Percentiles rank a stretch among this genome's conserved stretches.
phyloP scores from a whole-genome alignment of 78 protist genomes.

The Pelomyxa schiedti region DNA sequence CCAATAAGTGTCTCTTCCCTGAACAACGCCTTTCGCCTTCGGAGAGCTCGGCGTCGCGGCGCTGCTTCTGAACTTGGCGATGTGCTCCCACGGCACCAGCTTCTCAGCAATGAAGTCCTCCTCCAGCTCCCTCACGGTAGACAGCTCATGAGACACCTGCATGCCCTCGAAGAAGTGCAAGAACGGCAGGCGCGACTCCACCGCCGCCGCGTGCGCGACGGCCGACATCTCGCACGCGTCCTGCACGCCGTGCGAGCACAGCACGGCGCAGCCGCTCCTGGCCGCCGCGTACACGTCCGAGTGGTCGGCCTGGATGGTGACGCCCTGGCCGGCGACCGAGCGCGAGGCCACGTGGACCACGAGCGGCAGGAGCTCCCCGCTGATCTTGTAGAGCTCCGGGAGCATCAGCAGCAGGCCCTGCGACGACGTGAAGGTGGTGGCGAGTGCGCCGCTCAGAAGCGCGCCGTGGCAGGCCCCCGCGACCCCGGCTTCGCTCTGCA shows the following conservation, averaged over 20 bases:
- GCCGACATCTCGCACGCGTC: constrained; percentile 6
- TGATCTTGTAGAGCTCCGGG: constrained; percentile 65
- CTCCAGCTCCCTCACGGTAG: background rate
- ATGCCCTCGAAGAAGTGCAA: constrained; percentile 63
- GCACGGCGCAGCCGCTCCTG: constrained; percentile 26
- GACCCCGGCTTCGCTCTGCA: constrained; percentile 68
- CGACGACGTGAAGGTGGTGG: constrained; percentile 51
- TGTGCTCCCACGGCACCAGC: background rate
- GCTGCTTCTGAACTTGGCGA: background rate
- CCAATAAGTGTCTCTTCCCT: background rate
- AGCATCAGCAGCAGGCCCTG: constrained; percentile 72
- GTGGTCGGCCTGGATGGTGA: constrained; percentile 60
- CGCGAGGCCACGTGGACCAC: constrained; percentile 60
- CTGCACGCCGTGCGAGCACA: constrained; percentile 34
- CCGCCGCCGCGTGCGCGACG: background rate
- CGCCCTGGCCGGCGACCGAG: constrained; percentile 42
- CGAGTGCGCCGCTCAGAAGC: constrained; percentile 26
- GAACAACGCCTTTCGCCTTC: background rate
- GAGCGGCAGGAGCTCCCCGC: constrained; percentile 58
- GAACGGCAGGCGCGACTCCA: constrained; percentile 42
- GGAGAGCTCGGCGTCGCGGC: background rate
- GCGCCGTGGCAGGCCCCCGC: constrained; percentile 69
- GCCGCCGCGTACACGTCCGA: constrained; percentile 54
- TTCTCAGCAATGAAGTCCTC: background rate
- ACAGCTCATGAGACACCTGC: background rate